Evolutionary conservation across 768 basidiomycete genomes (phyloP), one percentile per base, ranked within the genome.

Genomic region (Pholiota molesta): DNA sequence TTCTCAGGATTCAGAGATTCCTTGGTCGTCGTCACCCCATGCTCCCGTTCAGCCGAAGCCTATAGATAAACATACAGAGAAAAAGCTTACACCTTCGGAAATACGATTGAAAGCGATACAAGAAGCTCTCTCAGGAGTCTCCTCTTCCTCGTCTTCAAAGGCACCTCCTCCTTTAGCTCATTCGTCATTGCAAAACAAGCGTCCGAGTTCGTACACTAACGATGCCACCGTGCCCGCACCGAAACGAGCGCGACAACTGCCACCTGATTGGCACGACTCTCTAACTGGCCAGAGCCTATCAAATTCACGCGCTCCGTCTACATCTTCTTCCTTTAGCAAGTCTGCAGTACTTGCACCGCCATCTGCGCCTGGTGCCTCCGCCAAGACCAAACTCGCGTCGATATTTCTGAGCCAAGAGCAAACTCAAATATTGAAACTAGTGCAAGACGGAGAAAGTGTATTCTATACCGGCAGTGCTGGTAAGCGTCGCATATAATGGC

Each of bases 401-500:
- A 74, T 95, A 19, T 83, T 85, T 64, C 79, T 99, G 61, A 97
- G 95, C 73, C 76, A 83, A 62, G 96, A 99, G 70, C 97, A 99
- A 75, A 87, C 79, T 55, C 84, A 90, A 62, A 92, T 99, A 52
- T 77, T 97, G 62, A 82, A 84, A 61, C 79, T 97, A 37, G 95
- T 95, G 1, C 78, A 88, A 35, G 79, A 85, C 13, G 87, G 86
- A 2, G 74, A 87, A 51, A 97, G 88, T 68, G 70, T 99, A 31
- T 99, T 99, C 70, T 99, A 98, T 74, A 99, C 97, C 1, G 97
- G 97, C 28, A 94, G 92, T 79, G 97, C 97, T 62, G 97, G 96
- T 97, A 65, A 65, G 88, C 75, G 17, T 37, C 26, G 11, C 17
- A 14, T 52, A 47, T 11, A 21, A 26, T 28, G 33, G 16, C 42